Percentiles rank a stretch among this genome's conserved stretches.
Conservation (phyloP, 1,284 basidiomycete species). For the Ceratobasidium sp. region DNA sequence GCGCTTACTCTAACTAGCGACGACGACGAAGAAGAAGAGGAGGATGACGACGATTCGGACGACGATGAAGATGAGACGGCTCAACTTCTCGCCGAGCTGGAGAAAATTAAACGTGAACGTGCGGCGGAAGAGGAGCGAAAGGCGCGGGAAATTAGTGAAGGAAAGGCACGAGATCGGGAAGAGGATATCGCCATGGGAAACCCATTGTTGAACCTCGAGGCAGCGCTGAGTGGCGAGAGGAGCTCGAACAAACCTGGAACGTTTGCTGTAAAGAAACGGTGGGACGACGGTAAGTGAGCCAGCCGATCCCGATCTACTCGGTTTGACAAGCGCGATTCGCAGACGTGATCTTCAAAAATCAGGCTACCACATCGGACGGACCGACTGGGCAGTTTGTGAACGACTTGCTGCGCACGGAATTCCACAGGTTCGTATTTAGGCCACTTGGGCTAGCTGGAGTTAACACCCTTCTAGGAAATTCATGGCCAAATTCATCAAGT, state of each 20-base stretch:
- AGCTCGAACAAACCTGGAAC: slow-evolving; percentile 76
- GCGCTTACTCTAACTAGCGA: slow-evolving; percentile 13
- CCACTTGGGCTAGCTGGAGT: background rate
- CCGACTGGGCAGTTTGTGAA: slow-evolving; percentile 88
- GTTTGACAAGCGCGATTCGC: slow-evolving; percentile 30
- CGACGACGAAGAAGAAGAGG: slow-evolving; percentile 60
- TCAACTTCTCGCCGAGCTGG: slow-evolving; percentile 90
- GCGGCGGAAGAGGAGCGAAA: slow-evolving; percentile 89
- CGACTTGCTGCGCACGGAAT: slow-evolving; percentile 90
- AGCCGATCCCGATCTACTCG: slow-evolving; percentile 16
- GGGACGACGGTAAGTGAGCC: slow-evolving; percentile 85
- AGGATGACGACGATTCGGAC: slow-evolving; percentile 65
- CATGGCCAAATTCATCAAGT: slow-evolving; percentile 83
- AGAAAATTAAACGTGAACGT: slow-evolving; percentile 94
- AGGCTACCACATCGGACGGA: slow-evolving; percentile 78
- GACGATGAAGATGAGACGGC: slow-evolving; percentile 93
- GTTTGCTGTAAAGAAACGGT: slow-evolving; percentile 91
- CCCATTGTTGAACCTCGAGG: slow-evolving; percentile 88
- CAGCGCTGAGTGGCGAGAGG: slow-evolving; percentile 76
- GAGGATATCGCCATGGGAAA: slow-evolving; percentile 87
- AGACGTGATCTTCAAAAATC: slow-evolving; percentile 98
- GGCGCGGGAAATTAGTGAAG: slow-evolving; percentile 59
- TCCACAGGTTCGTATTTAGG: slow-evolving; percentile 78
- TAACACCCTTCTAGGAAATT: slow-evolving; percentile 68
- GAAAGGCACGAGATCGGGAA: slow-evolving; percentile 77